Percentiles rank a stretch among this genome's conserved stretches.
Conservation (phyloP, 106 monocot genomes). For the Iris macrosiphon region DNA sequence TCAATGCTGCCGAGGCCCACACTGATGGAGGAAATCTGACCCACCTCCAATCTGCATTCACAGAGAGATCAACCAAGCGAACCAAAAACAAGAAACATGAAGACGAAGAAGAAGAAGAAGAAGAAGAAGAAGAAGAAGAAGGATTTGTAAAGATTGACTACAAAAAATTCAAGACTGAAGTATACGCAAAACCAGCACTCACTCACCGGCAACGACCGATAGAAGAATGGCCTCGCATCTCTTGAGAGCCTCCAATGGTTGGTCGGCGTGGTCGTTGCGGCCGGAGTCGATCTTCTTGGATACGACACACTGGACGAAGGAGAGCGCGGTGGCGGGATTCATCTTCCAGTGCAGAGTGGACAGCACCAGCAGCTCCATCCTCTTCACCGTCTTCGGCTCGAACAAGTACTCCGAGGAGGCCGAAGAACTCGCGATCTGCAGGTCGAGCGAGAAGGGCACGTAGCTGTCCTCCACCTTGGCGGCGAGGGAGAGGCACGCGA, state of each 20-base stretch:
- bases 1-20: slow-evolving; percentile 56
- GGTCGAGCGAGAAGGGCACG: slow-evolving; percentile 71
- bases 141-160: not conserved
- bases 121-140: not conserved
- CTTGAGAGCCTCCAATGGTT: slow-evolving; percentile 16
- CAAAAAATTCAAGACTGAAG: too few species aligned
- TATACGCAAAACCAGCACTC: too few species aligned
- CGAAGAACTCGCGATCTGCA: slow-evolving; percentile 65
- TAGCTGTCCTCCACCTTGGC: slow-evolving; percentile 81
- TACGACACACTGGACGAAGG: slow-evolving; percentile 35
- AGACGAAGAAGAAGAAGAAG: not conserved
- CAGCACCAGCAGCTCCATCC: slow-evolving; percentile 82
- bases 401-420: slow-evolving; percentile 46
- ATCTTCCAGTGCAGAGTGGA: slow-evolving; percentile 63
- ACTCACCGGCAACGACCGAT: slow-evolving; percentile 37
- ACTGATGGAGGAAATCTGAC: slow-evolving; percentile 45
- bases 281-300: not conserved
- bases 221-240: slow-evolving; percentile 42
- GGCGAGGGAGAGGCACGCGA: slow-evolving; percentile 63
- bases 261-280: not conserved
- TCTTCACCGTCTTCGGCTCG: slow-evolving; percentile 59
- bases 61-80: not conserved
- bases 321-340: slow-evolving; percentile 64
- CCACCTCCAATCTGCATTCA: slow-evolving; percentile 60
- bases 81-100: not conserved